These are phyloP conservation scores for Cydonia oblonga DNA, from an alignment of 331 rosid genomes.

Conservation along the genomic window DNA sequence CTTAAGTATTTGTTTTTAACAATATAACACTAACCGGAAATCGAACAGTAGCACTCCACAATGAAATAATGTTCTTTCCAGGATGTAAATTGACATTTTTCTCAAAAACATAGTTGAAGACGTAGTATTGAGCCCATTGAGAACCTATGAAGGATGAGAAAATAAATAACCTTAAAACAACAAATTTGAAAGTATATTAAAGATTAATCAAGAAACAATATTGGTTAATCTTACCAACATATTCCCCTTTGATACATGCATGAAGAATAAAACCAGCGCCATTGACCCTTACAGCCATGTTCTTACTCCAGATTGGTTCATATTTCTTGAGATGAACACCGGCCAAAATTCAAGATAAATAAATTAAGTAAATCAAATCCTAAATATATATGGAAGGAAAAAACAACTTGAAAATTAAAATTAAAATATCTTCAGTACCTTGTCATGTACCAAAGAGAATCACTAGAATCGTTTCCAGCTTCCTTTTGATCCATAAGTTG, in stretches of 20 bases:
- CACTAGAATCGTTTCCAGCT: conserved; percentile 30
- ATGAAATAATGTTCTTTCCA: conserved; percentile 20
- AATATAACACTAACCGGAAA: conserved; percentile 1
- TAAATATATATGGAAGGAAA: neutral
- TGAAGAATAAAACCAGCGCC: conserved; percentile 39
- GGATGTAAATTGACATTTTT: conserved; percentile 6
- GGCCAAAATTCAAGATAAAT: neutral
- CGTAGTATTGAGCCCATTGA: conserved; percentile 14
- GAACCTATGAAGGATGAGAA: conserved; percentile 14
- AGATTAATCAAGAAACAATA: neutral
- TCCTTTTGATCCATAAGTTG: conserved; percentile 34
- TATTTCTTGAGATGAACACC: conserved; percentile 22
- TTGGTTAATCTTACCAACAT: conserved; percentile 20
- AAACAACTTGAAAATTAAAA: neutral
- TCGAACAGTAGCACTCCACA: conserved; percentile 23
- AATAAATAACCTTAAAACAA: neutral
- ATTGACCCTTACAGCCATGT: conserved; percentile 30
- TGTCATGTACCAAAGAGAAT: conserved; percentile 62
- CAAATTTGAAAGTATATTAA: neutral
- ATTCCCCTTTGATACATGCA: conserved; percentile 41
- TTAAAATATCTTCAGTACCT: conserved; percentile 10
- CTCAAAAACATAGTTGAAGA: conserved; percentile 10
- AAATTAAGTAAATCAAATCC: neutral
- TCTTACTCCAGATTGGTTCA: conserved; percentile 39
- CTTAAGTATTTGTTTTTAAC: neutral